These are phyloP conservation scores for Cutaneotrichosporon sp. DNA, from an alignment of 1,284 basidiomycete species.

Conservation along the genomic window DNA sequence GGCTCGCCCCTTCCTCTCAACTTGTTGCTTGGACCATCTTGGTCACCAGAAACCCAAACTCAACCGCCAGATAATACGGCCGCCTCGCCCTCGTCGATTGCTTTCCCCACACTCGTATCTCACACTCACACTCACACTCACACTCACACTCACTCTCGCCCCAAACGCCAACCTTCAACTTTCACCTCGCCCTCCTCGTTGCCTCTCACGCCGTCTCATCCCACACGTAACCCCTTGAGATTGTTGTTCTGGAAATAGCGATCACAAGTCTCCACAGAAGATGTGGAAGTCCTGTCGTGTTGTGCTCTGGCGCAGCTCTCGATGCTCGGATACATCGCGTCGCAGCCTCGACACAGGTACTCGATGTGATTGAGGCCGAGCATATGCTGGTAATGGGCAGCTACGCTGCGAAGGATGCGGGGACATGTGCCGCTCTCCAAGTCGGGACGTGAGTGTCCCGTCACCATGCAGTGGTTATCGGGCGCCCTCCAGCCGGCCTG, in stretches of 20 bases:
- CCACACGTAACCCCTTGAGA: constrained; percentile 2
- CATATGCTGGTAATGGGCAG: constrained; percentile 11
- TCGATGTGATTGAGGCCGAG: neutral
- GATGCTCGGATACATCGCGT: neutral
- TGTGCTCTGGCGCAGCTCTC: neutral
- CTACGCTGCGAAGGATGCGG: neutral
- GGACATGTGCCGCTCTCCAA: constrained; percentile 12
- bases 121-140: no score
- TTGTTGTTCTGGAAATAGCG: constrained; percentile 9
- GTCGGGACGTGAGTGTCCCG: constrained; percentile 8
- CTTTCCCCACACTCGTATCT: neutral
- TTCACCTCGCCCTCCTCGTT: neutral
- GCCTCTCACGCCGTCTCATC: neutral
- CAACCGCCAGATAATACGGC: no score
- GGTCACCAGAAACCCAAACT: no score
- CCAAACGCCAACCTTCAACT: neutral
- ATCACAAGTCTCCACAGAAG: constrained; percentile 14
- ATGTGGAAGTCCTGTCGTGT: neutral
- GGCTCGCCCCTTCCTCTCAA: no score
- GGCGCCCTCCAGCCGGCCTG: constrained; percentile 14
- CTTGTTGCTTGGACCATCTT: no score
- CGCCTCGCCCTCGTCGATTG: no score
- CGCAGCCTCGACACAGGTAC: neutral
- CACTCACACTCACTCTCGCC: neutral
- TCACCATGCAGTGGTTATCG: constrained; percentile 13